A percentile compares a stretch with the other conserved stretches of the same genome.
These are phyloP conservation scores for Pharnaceum exiguum DNA, from an alignment of 148 eudicot species.

Conservation along the genomic window DNA sequence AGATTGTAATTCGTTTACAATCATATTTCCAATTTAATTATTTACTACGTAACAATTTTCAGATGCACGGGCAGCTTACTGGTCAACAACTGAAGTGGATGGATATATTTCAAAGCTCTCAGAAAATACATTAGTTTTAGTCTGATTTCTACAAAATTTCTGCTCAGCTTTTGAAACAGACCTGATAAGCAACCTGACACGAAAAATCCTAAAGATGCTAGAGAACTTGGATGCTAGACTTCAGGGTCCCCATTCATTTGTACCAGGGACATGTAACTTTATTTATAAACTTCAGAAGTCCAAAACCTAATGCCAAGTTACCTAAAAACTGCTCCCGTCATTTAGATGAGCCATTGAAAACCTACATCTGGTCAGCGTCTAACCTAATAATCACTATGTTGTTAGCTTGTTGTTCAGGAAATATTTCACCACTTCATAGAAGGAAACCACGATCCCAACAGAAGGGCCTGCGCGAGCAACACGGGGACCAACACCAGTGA, in stretches of 20 bases:
- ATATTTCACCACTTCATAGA: constrained; percentile 92
- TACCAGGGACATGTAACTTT: not conserved
- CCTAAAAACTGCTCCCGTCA: constrained; percentile 15
- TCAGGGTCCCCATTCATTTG: not conserved
- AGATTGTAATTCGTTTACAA: no score
- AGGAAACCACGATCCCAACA: constrained; percentile 88
- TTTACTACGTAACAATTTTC: no score
- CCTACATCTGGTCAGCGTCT: not conserved
- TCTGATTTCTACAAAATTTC: constrained; percentile 13
- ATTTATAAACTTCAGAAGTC: constrained; percentile 8
- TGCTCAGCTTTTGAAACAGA: constrained; percentile 20
- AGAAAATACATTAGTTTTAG: constrained; percentile 5
- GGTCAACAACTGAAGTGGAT: no score
- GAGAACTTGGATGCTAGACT: not conserved
- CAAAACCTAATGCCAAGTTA: constrained; percentile 6
- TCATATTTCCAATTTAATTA: no score
- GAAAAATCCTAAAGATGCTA: not conserved
- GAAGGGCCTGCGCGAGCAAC: constrained; percentile 96
- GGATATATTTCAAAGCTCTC: constrained; percentile 5
- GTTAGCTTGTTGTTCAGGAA: constrained; percentile 45
- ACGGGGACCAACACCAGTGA: constrained; percentile 90
- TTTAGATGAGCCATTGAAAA: constrained; percentile 16
- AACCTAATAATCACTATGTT: constrained; percentile 17
- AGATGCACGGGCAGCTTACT: no score
- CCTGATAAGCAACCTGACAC: constrained; percentile 20